Evolutionary conservation across 768 basidiomycete species (phyloP), one percentile per base, ranked within the genome.

Genomic region (Chlorophyllum brunneum): DNA sequence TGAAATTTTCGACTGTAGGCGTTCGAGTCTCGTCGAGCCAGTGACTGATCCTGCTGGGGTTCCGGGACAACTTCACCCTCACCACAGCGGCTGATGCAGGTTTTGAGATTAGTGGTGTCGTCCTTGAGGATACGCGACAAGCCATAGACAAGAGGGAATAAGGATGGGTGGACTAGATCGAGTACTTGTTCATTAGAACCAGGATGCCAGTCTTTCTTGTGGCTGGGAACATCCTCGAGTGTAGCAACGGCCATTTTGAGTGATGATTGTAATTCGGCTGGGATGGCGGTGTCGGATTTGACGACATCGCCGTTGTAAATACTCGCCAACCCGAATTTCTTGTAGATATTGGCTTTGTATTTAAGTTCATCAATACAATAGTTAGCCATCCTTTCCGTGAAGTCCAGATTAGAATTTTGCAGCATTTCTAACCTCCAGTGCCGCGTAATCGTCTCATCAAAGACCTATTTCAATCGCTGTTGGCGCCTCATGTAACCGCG

Each of bases 121-220:
- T 42, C 43, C 6, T 26, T 34, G n/a, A 64, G 48, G 16, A 62
- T 53, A 13, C 49, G 51, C 1, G 65, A 68, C 16, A 57, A 58
- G 13, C 64, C 69, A 50, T 71, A 72, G 5, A 68, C 59, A 0
- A 74, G 42, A 20, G 65, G 65, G 56, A 66, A 76, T 1, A 76
- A 65, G 5, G 74, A 70, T 36, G 75, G 75, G 50, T 77, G 73
- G 1, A 75, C 70, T 31, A 76, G 65, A 52, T 76, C 74, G n/a
- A 78, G 69, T 0, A 77, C 75, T 41, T 68, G 68, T 1, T 61
- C 59, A 51, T 75, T 60, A 0, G 72, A 71, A 2, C 68, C 65
- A 2, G 74, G 74, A 56, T 75, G 74, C 75, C 74, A 78, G 56
- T 78, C 75, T 23, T 68, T 65, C 54, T 65, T 30, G 0, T 62